A percentile compares a stretch with the other conserved stretches of the same genome.
Evolutionary conservation across 768 basidiomycete species (phyloP).

Genomic region (Suillus tomentosus): DNA sequence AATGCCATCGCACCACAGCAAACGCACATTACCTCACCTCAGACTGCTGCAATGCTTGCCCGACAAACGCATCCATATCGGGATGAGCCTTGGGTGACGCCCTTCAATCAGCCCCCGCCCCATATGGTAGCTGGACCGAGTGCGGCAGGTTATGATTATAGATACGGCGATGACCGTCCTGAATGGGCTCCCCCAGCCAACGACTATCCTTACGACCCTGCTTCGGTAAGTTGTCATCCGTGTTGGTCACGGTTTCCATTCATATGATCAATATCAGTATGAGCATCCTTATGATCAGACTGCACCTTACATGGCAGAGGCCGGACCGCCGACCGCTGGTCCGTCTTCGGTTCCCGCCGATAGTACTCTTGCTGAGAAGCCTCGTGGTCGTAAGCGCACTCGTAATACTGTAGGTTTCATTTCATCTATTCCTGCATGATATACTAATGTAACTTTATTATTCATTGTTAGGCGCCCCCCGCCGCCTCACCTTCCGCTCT

Average conservation of each 20-base stretch:
- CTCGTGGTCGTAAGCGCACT: constrained; percentile 69
- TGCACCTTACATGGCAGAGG: constrained; percentile 57
- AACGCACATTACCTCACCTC: constrained; percentile 54
- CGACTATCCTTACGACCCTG: constrained; percentile 57
- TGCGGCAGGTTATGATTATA: constrained; percentile 53
- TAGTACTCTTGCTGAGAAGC: constrained; percentile 40
- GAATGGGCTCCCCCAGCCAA: constrained; percentile 45
- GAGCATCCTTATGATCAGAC: constrained; percentile 58
- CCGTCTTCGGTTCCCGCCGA: constrained; percentile 36
- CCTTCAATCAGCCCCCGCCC: constrained; percentile 52
- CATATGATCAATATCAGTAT: constrained; percentile 40
- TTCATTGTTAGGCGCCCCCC: constrained; percentile 49
- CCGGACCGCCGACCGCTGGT: constrained; percentile 46
- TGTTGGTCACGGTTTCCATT: not conserved
- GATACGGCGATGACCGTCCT: constrained; percentile 62
- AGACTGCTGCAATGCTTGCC: constrained; percentile 47
- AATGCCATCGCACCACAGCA: constrained; percentile 66
- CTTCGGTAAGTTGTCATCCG: constrained; percentile 40
- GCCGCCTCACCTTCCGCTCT: constrained; percentile 67
- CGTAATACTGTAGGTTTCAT: constrained; percentile 51
- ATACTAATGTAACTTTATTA: constrained; percentile 13
- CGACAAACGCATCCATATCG: constrained; percentile 47
- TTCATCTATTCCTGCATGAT: not conserved
- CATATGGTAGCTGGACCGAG: constrained; percentile 51
- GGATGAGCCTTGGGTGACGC: constrained; percentile 56